A percentile compares a stretch with the other conserved stretches of the same genome.
These are phyloP conservation scores for Malassezia vespertilionis DNA, from an alignment of 1,284 basidiomycete species.

Conservation along the genomic window DNA sequence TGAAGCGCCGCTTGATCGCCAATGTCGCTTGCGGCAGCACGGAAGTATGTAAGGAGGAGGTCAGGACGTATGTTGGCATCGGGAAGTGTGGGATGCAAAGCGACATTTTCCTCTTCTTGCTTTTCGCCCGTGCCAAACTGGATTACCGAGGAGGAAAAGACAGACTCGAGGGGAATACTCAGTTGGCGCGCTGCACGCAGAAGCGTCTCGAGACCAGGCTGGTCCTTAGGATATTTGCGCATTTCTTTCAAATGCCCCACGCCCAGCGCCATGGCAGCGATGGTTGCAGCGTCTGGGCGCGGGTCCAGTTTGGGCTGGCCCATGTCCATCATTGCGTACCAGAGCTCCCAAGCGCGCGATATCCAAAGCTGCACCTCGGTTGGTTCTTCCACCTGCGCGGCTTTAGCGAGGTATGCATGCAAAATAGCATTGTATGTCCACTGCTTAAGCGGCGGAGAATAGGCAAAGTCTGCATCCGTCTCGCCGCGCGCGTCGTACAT, in stretches of 20 bases:
- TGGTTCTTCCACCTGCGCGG: slow-evolving; percentile 22
- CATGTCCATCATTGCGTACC: slow-evolving; percentile 25
- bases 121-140: slow-evolving; percentile 10
- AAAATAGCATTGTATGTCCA: slow-evolving; percentile 41
- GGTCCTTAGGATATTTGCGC: slow-evolving; percentile 21
- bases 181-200: slow-evolving; percentile 10
- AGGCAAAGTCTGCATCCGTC: slow-evolving; percentile 17
- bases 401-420: slow-evolving; percentile 33
- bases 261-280: slow-evolving; percentile 33
- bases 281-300: slow-evolving; percentile 26
- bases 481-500: slow-evolving; percentile 19
- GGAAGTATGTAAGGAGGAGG: slow-evolving; percentile 20
- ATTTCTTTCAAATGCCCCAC: slow-evolving; percentile 26
- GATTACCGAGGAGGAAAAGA: slow-evolving; percentile 31
- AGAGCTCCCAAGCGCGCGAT: slow-evolving; percentile 29
- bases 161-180: slow-evolving; percentile 24
- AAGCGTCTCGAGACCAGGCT: slow-evolving; percentile 19
- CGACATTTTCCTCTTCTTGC: not conserved
- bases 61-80: not conserved
- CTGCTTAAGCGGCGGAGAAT: slow-evolving; percentile 20
- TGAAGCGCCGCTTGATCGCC: slow-evolving; percentile 23
- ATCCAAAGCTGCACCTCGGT: slow-evolving; percentile 21
- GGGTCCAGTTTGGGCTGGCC: slow-evolving; percentile 20
- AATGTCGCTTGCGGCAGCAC: slow-evolving; percentile 21
- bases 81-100: too few species aligned